Percentiles rank a stretch among this genome's conserved stretches.
Evolutionary conservation across 1,284 basidiomycete genomes (phyloP).

Genomic region (Boletus holoroseus): DNA sequence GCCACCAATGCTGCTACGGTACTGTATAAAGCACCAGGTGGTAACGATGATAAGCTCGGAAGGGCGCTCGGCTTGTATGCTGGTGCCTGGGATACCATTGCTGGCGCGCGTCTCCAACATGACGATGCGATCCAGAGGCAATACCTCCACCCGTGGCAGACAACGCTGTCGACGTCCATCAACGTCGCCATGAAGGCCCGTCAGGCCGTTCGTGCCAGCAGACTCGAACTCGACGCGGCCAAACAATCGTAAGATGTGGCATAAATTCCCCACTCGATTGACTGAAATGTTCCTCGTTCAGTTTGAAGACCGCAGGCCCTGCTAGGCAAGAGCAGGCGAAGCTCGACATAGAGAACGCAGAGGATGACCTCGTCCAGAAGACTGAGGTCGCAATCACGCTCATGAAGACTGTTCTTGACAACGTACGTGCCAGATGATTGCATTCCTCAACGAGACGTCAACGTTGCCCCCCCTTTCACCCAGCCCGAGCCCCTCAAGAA

Average conservation of each 20-base stretch:
- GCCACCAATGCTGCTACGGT: slow-evolving; percentile 64
- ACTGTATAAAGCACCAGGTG: slow-evolving; percentile 44
- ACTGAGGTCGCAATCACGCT: slow-evolving; percentile 97
- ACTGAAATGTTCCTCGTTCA: slow-evolving; percentile 30
- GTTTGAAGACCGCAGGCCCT: slow-evolving; percentile 71
- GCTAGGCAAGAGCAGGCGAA: slow-evolving; percentile 84
- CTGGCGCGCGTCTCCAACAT: slow-evolving; percentile 79
- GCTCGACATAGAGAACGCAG: slow-evolving; percentile 89
- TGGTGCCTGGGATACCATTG: slow-evolving; percentile 81
- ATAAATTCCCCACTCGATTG: background rate
- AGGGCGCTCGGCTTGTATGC: slow-evolving; percentile 78
- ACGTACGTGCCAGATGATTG: slow-evolving; percentile 51
- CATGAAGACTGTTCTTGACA: slow-evolving; percentile 97
- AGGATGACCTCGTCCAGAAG: slow-evolving; percentile 94
- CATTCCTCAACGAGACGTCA: background rate
- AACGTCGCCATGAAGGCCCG: slow-evolving; percentile 87
- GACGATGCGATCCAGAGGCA: slow-evolving; percentile 69
- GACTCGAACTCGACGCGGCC: slow-evolving; percentile 74
- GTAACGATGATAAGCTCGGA: slow-evolving; percentile 63
- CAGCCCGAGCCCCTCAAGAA: slow-evolving; percentile 95
- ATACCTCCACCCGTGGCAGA: slow-evolving; percentile 91
- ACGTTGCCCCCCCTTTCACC: background rate
- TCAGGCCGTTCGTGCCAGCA: slow-evolving; percentile 78
- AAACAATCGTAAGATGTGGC: slow-evolving; percentile 47
- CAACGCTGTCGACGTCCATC: slow-evolving; percentile 76